Evolutionary conservation across 768 basidiomycete genomes (phyloP), one percentile per base, ranked within the genome.

Genomic region (Pleurotus tuber-regium): DNA sequence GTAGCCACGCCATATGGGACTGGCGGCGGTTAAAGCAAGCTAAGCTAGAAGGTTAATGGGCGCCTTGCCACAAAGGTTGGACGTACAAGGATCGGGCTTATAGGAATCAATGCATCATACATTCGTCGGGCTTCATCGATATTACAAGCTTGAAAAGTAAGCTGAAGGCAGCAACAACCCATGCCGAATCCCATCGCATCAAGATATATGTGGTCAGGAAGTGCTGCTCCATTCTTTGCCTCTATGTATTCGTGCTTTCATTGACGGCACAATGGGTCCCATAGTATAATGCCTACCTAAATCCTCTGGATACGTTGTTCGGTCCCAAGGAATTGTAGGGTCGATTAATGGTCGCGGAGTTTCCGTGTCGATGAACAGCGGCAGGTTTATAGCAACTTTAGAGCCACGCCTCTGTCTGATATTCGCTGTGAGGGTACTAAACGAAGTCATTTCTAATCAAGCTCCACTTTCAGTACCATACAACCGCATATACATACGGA

Each of bases 101-200:
- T 74, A 9, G 97, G 97, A 18, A 97, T 86, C 44, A 99, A 76
- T n/a, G 90, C 91, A 65, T 99, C 97, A 65, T 99, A 99, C 70
- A 98, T 83, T 50, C 90, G 77, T 63, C 92, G 78, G 9, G 97
- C 94, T 65, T 99, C 94, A 26, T 81, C 78, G 23, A 99, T 84
- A 70, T 92, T 93, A 69, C 92, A 97, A 2, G 94, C 88, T 68
- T 99, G 97, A 72, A 98, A 98, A 11, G 97, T 99, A 54, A 98
- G 78, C 62, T 99, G 97, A 46, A 99, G 76, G 68, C 97, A 98
- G 62, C 92, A 96, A 59, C 96, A 98, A 4, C 97, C 97, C 97
- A 98, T 99, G 41, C 97, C 97, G 66, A 99, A 99, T 24, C 95
- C 96, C 97, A 98, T 98, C 7, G 97, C 95, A 66, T 99, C 97